These are phyloP conservation scores for Aspergillus quadricinctus DNA, from an alignment of 2,329 filamentous ascomycete genomes.

Conservation along the genomic window DNA sequence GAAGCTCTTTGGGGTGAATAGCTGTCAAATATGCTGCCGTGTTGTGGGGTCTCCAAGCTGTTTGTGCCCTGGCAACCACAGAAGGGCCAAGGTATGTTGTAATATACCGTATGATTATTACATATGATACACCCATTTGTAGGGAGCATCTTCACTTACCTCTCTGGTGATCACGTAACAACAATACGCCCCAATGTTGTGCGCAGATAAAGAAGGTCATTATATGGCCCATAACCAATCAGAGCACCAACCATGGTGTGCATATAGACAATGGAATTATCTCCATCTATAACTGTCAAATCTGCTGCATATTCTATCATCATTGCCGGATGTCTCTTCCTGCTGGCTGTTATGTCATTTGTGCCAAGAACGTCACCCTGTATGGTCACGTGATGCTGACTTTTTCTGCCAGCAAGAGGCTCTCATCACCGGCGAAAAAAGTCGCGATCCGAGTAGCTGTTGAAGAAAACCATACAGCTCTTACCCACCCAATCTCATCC, in stretches of 20 bases:
- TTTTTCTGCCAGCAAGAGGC: neutral
- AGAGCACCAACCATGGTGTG: neutral
- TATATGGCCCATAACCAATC: neutral
- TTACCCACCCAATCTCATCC: slow-evolving; percentile 1
- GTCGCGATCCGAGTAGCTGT: neutral
- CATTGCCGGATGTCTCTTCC: neutral
- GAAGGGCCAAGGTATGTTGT: neutral
- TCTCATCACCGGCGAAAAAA: neutral
- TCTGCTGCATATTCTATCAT: neutral
- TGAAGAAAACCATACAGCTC: neutral
- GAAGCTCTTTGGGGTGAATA: neutral
- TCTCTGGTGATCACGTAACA: neutral
- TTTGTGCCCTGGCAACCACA: neutral
- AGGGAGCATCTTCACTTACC: neutral
- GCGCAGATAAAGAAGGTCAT: neutral
- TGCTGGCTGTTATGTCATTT: neutral
- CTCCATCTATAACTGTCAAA: neutral
- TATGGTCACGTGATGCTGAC: neutral
- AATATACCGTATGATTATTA: neutral
- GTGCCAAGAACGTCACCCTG: neutral
- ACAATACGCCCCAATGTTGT: neutral
- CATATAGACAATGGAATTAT: neutral
- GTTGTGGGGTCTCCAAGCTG: neutral
- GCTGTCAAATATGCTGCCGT: neutral
- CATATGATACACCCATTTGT: neutral